phyloP scores from a whole-genome alignment of 306 rosid genomes.

The Begonia peltatifolia region DNA sequence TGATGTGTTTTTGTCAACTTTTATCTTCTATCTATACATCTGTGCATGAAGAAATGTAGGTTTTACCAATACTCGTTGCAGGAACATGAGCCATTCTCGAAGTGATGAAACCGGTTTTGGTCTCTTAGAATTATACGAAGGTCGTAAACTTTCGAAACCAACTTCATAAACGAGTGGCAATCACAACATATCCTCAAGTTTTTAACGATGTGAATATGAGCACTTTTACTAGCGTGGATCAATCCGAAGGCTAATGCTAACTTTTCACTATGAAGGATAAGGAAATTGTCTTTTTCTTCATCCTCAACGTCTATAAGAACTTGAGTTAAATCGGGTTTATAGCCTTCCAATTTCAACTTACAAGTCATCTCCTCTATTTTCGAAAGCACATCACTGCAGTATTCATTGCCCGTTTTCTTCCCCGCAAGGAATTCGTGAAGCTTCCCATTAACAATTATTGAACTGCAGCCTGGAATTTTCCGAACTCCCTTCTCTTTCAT shows the following conservation, averaged over 20 bases:
- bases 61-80: conserved; percentile 35
- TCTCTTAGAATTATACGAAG: conserved; percentile 29
- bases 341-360: conserved; percentile 32
- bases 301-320: conserved; percentile 36
- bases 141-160: conserved; percentile 31
- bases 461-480: conserved; percentile 41
- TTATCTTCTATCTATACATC: no score
- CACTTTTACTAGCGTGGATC: conserved; percentile 11
- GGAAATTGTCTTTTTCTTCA: conserved; percentile 21
- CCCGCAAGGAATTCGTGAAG: conserved; percentile 30
- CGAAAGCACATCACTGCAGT: neutral
- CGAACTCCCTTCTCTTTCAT: conserved; percentile 29
- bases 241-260: conserved; percentile 48
- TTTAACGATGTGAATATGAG: conserved; percentile 41
- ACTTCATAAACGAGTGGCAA: conserved; percentile 43
- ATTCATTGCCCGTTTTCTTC: conserved; percentile 22
- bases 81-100: conserved; percentile 33
- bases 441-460: conserved; percentile 26
- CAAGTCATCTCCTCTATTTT: conserved; percentile 19
- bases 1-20: no score
- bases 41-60: no score
- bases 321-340: conserved; percentile 34
- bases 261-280: conserved; percentile 42
- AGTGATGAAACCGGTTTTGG: conserved; percentile 45
- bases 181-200: conserved; percentile 45